Conservation (phyloP, 495 filamentous ascomycete species). For the Cercophora newfieldiana region DNA sequence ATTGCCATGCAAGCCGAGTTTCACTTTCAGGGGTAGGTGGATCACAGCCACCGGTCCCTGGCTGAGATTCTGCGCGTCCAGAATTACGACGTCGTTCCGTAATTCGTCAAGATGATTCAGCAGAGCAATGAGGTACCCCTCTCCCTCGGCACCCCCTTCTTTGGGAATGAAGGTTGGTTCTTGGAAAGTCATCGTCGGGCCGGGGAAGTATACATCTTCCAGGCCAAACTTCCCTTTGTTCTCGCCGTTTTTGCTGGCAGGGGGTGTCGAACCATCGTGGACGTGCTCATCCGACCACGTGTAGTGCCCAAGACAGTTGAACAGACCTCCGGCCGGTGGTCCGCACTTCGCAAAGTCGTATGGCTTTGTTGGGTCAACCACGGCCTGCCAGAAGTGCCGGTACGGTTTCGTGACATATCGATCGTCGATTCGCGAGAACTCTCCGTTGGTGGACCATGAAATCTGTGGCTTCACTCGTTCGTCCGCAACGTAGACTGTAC, state of each 20-base stretch:
- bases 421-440: conserved; percentile 63
- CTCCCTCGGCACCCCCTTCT: conserved; percentile 47
- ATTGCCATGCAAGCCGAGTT: conserved; percentile 50
- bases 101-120: conserved; percentile 55
- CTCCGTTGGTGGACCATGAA: conserved; percentile 49
- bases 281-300: conserved; percentile 37
- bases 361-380: conserved; percentile 44
- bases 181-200: conserved; percentile 54
- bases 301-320: conserved; percentile 50
- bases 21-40: conserved; percentile 46
- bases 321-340: conserved; percentile 49
- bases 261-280: conserved; percentile 9
- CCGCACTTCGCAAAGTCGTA: conserved; percentile 54
- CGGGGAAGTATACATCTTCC: conserved; percentile 48
- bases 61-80: conserved; percentile 47
- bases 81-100: conserved; percentile 51
- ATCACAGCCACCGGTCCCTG: conserved; percentile 49
- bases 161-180: conserved; percentile 59
- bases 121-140: conserved; percentile 57
- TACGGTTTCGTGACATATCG: conserved; percentile 53
- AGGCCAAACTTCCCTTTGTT: conserved; percentile 25
- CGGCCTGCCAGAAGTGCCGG: conserved; percentile 55
- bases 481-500: conserved; percentile 30
- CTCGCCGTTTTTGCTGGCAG: not conserved
- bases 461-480: conserved; percentile 35